These are phyloP conservation scores for Cymodocea nodosa DNA, from an alignment of 116 monocot species.

Conservation along the genomic window DNA sequence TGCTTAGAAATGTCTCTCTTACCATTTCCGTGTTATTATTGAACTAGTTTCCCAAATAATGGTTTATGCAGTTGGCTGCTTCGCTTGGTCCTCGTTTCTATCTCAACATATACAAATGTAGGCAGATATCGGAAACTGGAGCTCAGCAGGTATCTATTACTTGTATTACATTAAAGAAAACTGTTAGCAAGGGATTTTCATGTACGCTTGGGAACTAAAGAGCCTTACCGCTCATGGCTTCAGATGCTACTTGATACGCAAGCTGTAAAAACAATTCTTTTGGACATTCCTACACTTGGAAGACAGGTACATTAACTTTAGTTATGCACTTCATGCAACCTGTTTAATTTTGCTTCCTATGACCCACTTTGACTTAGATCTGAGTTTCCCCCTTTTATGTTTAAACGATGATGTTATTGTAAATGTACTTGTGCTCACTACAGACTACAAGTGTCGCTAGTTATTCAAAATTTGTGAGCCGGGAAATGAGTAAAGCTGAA, in stretches of 20 bases:
- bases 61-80: constrained; percentile 62
- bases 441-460: constrained; percentile 50
- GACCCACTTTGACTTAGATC: background rate
- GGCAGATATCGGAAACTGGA: constrained; percentile 93
- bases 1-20: background rate
- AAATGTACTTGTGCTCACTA: background rate
- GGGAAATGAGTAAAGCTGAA: constrained; percentile 99
- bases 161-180: background rate
- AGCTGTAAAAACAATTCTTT: constrained; percentile 80
- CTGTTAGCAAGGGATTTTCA: background rate
- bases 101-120: constrained; percentile 92
- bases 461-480: constrained; percentile 86
- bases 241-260: constrained; percentile 98
- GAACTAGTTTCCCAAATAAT: background rate
- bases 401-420: background rate
- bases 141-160: constrained; percentile 72
- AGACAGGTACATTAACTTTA: constrained; percentile 46
- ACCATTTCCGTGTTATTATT: background rate
- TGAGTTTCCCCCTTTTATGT: background rate
- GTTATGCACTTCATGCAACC: background rate
- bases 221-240: background rate
- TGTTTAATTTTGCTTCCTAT: background rate
- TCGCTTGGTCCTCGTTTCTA: constrained; percentile 97
- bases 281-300: constrained; percentile 83
- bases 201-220: background rate